Conservation (phyloP, 176 grass and related monocot genomes). For the Poa annua region DNA sequence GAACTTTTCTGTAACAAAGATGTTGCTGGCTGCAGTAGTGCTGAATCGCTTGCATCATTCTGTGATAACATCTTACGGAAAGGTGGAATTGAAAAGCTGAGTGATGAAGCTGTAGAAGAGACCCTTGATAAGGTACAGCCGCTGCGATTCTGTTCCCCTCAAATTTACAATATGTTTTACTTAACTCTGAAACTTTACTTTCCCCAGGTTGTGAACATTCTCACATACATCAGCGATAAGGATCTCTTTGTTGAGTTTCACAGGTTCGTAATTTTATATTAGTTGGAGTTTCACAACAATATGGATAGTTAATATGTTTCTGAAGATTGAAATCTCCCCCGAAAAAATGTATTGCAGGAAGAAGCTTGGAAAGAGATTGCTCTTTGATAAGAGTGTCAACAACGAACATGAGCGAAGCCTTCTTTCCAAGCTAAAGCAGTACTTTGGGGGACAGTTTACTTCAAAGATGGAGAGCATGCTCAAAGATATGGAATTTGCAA, state of each 20-base stretch:
- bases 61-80: conserved; percentile 69
- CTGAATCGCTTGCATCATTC: conserved; percentile 65
- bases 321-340: neutral
- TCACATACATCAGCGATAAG: conserved; percentile 49
- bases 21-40: conserved; percentile 65
- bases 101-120: conserved; percentile 70
- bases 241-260: conserved; percentile 61
- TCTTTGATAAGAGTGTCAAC: conserved; percentile 67
- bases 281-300: neutral
- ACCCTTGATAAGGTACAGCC: conserved; percentile 65
- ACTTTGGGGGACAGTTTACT: conserved; percentile 72
- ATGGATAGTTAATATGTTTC: neutral
- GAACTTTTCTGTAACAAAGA: conserved; percentile 74
- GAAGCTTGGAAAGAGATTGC: conserved; percentile 35
- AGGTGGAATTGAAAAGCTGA: conserved; percentile 73
- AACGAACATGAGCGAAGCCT: conserved; percentile 69
- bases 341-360: conserved; percentile 29
- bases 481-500: conserved; percentile 51
- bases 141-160: neutral
- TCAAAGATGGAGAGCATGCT: conserved; percentile 74
- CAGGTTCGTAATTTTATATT: conserved; percentile 40
- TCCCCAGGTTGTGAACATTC: conserved; percentile 52
- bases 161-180: neutral
- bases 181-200: neutral
- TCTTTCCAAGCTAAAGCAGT: conserved; percentile 67